phyloP scores from a whole-genome alignment of 2,329 filamentous ascomycete species.

The Aspergillus nomiae region DNA sequence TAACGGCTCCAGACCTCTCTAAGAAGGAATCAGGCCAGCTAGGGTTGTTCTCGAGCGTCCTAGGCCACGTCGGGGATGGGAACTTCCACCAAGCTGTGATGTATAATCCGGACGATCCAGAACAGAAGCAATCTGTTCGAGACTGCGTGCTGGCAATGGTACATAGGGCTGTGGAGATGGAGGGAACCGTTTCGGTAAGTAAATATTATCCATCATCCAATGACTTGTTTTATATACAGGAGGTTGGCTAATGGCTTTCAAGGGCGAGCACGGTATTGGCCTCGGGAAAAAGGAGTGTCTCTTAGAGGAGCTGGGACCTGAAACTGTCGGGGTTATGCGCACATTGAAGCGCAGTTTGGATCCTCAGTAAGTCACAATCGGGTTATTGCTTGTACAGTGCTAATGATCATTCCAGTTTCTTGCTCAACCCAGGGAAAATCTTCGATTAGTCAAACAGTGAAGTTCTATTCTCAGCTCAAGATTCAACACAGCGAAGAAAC shows the following conservation, averaged over 20 bases:
- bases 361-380: conserved; percentile 66
- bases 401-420: not conserved
- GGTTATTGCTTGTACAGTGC: not conserved
- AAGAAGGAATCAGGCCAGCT: conserved; percentile 85
- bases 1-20: conserved; percentile 61
- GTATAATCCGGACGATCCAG: conserved; percentile 69
- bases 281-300: conserved; percentile 83
- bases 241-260: not conserved
- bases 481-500: not conserved
- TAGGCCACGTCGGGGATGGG: conserved; percentile 87
- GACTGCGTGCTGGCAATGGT: conserved; percentile 84
- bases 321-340: conserved; percentile 79
- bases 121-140: conserved; percentile 73
- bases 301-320: conserved; percentile 72
- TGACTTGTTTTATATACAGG: not conserved
- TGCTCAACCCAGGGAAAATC: not conserved
- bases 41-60: conserved; percentile 78
- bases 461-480: not conserved
- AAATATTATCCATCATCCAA: no score
- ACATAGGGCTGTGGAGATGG: conserved; percentile 80
- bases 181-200: conserved; percentile 73
- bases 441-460: not conserved
- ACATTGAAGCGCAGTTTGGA: conserved; percentile 78
- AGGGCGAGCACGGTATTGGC: conserved; percentile 79
- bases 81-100: conserved; percentile 92